phyloP scores from a whole-genome alignment of 805 yeast genomes.

The Pichia occidentalis region DNA sequence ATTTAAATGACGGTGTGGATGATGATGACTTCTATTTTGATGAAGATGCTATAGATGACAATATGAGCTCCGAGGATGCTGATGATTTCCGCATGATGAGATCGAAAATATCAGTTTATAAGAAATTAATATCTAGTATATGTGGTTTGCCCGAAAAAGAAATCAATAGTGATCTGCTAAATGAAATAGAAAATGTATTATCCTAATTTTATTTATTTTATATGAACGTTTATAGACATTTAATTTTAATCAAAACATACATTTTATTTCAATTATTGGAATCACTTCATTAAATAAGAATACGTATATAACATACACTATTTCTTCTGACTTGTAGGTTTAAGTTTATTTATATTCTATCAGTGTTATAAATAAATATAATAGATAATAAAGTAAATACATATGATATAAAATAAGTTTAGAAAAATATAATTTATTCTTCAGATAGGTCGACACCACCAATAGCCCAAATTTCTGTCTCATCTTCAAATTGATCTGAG shows the following conservation, averaged over 20 bases:
- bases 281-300: background rate
- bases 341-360: background rate
- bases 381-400: background rate
- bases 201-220: slow-evolving; percentile 3
- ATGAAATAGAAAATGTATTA: slow-evolving; percentile 53
- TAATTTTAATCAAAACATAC: background rate
- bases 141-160: slow-evolving; percentile 77
- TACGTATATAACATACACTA: background rate
- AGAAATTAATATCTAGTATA: slow-evolving; percentile 67
- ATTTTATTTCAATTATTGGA: background rate
- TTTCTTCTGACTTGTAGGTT: no score
- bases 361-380: background rate
- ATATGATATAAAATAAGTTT: background rate
- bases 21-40: slow-evolving; percentile 12
- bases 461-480: slow-evolving; percentile 80
- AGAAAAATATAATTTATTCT: slow-evolving; percentile 20
- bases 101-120: slow-evolving; percentile 46
- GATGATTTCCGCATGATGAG: slow-evolving; percentile 14
- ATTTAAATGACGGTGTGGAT: slow-evolving; percentile 3
- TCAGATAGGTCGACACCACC: slow-evolving; percentile 53
- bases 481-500: slow-evolving; percentile 83
- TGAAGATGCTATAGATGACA: slow-evolving; percentile 12
- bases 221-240: background rate
- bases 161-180: slow-evolving; percentile 68
- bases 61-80: background rate